Base-by-base conservation (phyloP, 108 stramenopile species). In the Skeletonema costatum region DNA sequence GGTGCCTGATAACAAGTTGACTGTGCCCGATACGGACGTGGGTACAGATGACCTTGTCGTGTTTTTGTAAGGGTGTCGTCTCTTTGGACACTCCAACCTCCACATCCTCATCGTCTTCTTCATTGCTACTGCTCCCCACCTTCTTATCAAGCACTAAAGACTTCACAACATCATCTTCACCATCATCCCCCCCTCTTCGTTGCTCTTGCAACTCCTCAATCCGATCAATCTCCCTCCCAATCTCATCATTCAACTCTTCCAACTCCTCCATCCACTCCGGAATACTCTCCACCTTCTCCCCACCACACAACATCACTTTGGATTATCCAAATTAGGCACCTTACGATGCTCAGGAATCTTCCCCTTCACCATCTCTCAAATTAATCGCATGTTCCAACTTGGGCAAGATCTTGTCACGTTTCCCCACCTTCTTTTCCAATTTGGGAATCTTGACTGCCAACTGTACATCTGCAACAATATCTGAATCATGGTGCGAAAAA, bases 351-450 rank as follows among this genome's bases (percentile, higher is more conserved):
- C 83, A 11, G 84, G 84, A 41, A 30, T 33, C 2, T 62, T 46
- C 19, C 87, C 86, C n/a, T 71, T 80, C 1, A 85, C 51, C 51
- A 21, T 79, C 70, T 38, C 80, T 59, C 5, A 93, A 14, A 17
- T 83, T 84, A 14, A 89, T 74, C 41, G 86, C 83, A 77, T 88
- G 89, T 62, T 90, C 90, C 42, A 90, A 60, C 25, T 89, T 82
- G 5, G 72, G 69, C 13, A 90, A 32, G 7, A 89, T 30, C 42
- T n/a, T 33, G 14, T 83, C 82, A 29, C 92, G 77, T 62, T 87
- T 59, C 1, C 71, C 68, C 4, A 87, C 79, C 58, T 78, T 50
- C 46, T 87, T 84, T 53, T 78, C 63, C 29, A 90, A 58, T 10
- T 81, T 81, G 11, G 88, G 85, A 39, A 80, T 79, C 25, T 80